Evolutionary conservation across 2,329 filamentous ascomycete species (phyloP).

Genomic region (Mollisia scopiformis): DNA sequence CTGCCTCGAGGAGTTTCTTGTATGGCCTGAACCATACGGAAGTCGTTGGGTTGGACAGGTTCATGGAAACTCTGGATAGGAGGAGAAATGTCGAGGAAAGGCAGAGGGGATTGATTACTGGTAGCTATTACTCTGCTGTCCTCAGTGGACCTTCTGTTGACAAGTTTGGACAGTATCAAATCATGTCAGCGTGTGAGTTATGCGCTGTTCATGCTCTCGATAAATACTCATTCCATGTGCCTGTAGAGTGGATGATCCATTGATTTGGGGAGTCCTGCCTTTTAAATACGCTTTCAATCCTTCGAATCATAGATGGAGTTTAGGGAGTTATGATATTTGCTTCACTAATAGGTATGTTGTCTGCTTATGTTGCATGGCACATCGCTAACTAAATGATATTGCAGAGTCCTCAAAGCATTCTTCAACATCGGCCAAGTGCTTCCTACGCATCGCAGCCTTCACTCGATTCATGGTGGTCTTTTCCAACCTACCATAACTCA

Average conservation of each 20-base stretch:
- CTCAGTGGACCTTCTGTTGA: conserved; percentile 9
- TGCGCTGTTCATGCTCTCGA: not conserved
- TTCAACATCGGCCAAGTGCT: conserved; percentile 90
- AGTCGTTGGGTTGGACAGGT: conserved; percentile 74
- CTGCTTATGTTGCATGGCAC: not conserved
- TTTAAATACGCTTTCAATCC: conserved; percentile 72
- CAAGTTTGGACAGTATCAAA: conserved; percentile 68
- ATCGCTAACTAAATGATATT: not conserved
- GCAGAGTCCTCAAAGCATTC: conserved; percentile 72
- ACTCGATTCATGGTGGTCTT: conserved; percentile 77
- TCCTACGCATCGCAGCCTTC: conserved; percentile 79
- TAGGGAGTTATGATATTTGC: conserved; percentile 95
- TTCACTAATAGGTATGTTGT: conserved; percentile 76
- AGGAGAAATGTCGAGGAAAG: conserved; percentile 68
- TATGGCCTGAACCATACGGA: conserved; percentile 76
- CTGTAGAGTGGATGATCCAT: conserved; percentile 83
- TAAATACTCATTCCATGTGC: conserved; percentile 14
- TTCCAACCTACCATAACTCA: conserved; percentile 90
- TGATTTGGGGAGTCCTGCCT: conserved; percentile 91
- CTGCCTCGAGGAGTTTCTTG: conserved; percentile 75
- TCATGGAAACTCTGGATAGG: conserved; percentile 75
- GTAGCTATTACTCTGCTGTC: conserved; percentile 44
- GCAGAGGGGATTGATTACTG: conserved; percentile 80
- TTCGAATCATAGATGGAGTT: conserved; percentile 80
- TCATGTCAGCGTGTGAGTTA: conserved; percentile 83